Evolutionary conservation across 169 alveolate genomes (phyloP), one percentile per base, ranked within the genome.

Genomic region (Plasmodium vivax): DNA sequence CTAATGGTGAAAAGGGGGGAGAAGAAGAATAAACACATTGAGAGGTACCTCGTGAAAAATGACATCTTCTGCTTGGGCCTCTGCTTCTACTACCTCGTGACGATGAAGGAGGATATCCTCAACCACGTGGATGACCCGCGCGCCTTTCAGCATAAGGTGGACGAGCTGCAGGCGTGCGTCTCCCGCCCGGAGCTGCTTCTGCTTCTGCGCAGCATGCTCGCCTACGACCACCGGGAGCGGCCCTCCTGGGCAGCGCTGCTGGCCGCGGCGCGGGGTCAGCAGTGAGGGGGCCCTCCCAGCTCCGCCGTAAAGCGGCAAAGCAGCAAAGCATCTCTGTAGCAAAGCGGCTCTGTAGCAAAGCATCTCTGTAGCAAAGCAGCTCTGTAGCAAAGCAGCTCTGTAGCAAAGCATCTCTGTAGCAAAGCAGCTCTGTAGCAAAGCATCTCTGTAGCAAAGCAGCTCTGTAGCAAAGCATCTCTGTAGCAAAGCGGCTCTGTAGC

Each of bases 51-150:
- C 10, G n/a, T 36, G 8, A 77, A 88, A 47, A 88, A 88, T 58
- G 94, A 88, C 47, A 58, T 88, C 2, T 88, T 88, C 45, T 88
- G 94, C 19, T 80, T 88, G 41, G 94, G 94, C 4, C 72, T 88
- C 62, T 88, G 77, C 51, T 88, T 88, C 68, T 88, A 88, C 72
- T 88, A 88, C 82, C 58, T 88, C 68, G 10, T 88, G 71, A 77
- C 88, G 6, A 88, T 88, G 94, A 79, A 54, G 32, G 94, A 88
- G 12, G 94, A 88, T 34, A 88, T 88, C 27, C 32, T 88, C 23
- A 56, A 77, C 34, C 71, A 81, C 34, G 82, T 88, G 19, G 83
- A 88, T 80, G 73, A 56, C 38, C 75, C 8, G 32, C 71, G 43
- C 12, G 45, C 54, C 3, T 88, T 88, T 68, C 82, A 79, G 58